Evolutionary conservation across 2,329 filamentous ascomycete species (phyloP), one percentile per base, ranked within the genome.

Genomic region (Mycosphaerella arachidis): DNA sequence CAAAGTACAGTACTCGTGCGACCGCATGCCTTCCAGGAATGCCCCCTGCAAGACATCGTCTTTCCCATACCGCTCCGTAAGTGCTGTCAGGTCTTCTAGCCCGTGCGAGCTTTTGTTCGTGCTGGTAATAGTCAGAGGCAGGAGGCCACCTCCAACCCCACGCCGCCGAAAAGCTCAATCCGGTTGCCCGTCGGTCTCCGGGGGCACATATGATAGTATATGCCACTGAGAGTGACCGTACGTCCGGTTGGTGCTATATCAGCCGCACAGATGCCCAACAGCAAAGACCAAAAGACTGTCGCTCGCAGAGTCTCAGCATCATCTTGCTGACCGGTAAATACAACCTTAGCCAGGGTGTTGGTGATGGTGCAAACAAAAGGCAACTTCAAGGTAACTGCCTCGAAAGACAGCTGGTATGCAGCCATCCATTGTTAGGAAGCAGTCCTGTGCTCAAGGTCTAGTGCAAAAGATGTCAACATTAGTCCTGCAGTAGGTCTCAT

Each of bases 41-140:
- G 6, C 40, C n/a, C 6, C 27, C 31, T 56, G 54, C 29, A 4
- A 56, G 4, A 56, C 54, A 48, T 56, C 54, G 30, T 56, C 54
- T 6, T n/a, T 24, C 13, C 9, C 16, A 37, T 6, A 24, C 9
- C 7, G 16, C 20, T 24, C n/a, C 27, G 8, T 24, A 10, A 50
- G 12, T 20, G 20, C 20, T 29, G 20, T 20, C n/a, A 50, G 24
- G 8, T 50, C 48, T 16, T 50, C 27, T 1, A 29, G 1, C 7
- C 20, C 48, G 24, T 24, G 29, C 10, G 48, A 50, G 8, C n/a
- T 2, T 13, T 5, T 8, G 2, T 29, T 29, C 13, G 20, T 20
- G 24, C 29, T 50, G 48, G 29, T 13, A 5, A 50, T 20, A 20
- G 48, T 50, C 12, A 50, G 13, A 16, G 48, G 48, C 13, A 29